A percentile compares a stretch with the other conserved stretches of the same genome.
phyloP scores from a whole-genome alignment of 192 early-diverging fungal genomes.

The Dimargaris cristalligena region DNA sequence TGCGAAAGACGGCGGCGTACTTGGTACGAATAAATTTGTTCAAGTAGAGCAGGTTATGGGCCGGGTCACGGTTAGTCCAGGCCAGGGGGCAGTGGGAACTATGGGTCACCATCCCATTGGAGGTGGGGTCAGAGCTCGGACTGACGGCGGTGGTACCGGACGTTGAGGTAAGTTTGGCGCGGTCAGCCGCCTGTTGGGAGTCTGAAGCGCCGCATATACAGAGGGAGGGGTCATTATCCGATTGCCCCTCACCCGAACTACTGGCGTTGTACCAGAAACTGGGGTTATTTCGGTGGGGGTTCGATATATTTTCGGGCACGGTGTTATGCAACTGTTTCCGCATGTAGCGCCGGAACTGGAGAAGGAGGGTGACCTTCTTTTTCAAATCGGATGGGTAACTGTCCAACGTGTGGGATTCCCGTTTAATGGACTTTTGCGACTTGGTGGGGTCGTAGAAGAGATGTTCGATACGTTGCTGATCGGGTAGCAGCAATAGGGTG shows the following conservation, averaged over 20 bases:
- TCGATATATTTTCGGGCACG: neutral
- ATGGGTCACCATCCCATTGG: neutral
- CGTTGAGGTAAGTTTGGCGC: too few species aligned
- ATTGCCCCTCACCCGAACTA: neutral
- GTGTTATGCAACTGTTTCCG: slow-evolving; percentile 8
- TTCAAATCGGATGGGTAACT: slow-evolving; percentile 9
- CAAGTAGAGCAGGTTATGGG: slow-evolving; percentile 6
- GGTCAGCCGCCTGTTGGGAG: neutral
- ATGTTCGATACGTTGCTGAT: slow-evolving; percentile 10
- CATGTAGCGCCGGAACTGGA: slow-evolving; percentile 13
- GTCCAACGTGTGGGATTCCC: slow-evolving; percentile 10
- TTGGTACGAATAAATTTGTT: slow-evolving; percentile 12
- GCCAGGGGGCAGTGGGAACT: neutral
- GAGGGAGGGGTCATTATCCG: neutral
- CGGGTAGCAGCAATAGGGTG: slow-evolving; percentile 27
- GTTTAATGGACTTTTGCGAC: slow-evolving; percentile 7
- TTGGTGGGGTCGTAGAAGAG: slow-evolving; percentile 8
- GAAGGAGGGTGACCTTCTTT: slow-evolving; percentile 12
- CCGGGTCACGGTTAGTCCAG: slow-evolving; percentile 10
- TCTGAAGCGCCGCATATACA: slow-evolving; percentile 1
- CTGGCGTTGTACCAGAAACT: slow-evolving; percentile 2
- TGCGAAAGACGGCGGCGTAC: slow-evolving; percentile 11
- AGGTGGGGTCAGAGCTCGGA: neutral
- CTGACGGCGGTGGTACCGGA: neutral
- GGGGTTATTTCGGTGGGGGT: neutral